Percentiles rank a stretch among this genome's conserved stretches.
phyloP scores from a whole-genome alignment of 2,329 filamentous ascomycete species.

The Sporothrix dimorphospora region DNA sequence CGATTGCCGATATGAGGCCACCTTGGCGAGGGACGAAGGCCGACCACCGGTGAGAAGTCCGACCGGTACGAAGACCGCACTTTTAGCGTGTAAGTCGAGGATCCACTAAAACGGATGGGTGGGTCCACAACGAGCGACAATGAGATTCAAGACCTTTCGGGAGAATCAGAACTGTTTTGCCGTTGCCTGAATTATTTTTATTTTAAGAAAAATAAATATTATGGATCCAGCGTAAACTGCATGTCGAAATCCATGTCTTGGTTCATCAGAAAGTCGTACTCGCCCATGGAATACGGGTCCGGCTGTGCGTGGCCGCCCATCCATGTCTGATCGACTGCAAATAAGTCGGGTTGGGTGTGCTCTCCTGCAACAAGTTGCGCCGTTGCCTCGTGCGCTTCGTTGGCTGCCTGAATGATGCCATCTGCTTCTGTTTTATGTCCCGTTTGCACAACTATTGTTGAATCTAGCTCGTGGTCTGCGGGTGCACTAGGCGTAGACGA shows the following conservation, averaged over 20 bases:
- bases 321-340: not conserved
- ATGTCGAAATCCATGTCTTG: constrained; percentile 25
- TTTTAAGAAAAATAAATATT: not conserved
- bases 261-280: constrained; percentile 27
- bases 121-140: not conserved
- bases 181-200: not conserved
- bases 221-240: constrained; percentile 9
- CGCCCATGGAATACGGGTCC: constrained; percentile 24
- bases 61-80: constrained; percentile 16
- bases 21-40: not conserved
- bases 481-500: not conserved
- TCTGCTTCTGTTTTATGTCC: not conserved
- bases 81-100: not conserved
- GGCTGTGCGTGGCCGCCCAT: not conserved
- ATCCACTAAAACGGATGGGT: not conserved
- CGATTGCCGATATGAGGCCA: no score
- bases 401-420: not conserved
- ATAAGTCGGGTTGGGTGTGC: not conserved
- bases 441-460: not conserved
- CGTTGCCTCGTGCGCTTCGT: not conserved
- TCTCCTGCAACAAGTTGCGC: not conserved
- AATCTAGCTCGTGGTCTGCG: not conserved
- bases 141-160: not conserved
- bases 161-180: not conserved
- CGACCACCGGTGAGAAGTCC: constrained; percentile 3